phyloP scores from a whole-genome alignment of 2,329 filamentous ascomycete species.

The Sporothrix schenckii region DNA sequence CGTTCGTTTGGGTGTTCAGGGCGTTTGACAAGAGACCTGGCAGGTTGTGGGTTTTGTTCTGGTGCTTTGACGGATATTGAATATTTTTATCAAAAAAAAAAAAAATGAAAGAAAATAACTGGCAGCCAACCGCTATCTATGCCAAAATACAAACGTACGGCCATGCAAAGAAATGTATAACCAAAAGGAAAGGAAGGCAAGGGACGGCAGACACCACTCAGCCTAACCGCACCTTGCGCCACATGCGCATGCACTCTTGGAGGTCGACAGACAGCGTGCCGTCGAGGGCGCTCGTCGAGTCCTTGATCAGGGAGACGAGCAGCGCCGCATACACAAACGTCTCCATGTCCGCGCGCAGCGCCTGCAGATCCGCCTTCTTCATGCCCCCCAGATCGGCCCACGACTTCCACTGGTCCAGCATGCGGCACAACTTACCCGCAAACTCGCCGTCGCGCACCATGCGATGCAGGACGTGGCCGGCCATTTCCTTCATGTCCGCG shows the following conservation, averaged over 20 bases:
- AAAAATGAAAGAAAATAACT: slow-evolving; percentile 11
- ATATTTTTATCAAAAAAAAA: background rate
- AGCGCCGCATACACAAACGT: slow-evolving; percentile 54
- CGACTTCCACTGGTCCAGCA: slow-evolving; percentile 57
- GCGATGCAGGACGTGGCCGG: slow-evolving; percentile 53
- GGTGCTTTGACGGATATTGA: background rate
- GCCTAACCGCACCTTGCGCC: slow-evolving; percentile 57
- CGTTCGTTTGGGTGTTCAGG: background rate
- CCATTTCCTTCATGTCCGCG: slow-evolving; percentile 45
- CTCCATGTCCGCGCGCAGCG: slow-evolving; percentile 46
- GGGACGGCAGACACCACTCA: slow-evolving; percentile 1
- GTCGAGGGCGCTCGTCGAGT: slow-evolving; percentile 50
- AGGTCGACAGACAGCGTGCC: slow-evolving; percentile 56
- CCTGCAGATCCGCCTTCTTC: slow-evolving; percentile 49
- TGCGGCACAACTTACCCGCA: slow-evolving; percentile 46
- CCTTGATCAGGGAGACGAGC: slow-evolving; percentile 53
- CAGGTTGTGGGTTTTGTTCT: background rate
- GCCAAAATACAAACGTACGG: background rate
- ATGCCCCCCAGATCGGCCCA: slow-evolving; percentile 61
- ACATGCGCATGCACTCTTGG: slow-evolving; percentile 59
- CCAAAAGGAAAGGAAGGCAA: background rate
- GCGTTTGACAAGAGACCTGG: background rate
- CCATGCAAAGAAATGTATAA: background rate
- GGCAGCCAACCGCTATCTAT: background rate
- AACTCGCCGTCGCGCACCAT: slow-evolving; percentile 57